phyloP scores from a whole-genome alignment of 225 moss, liverwort and hornwort species.

The Bryum argenteum region DNA sequence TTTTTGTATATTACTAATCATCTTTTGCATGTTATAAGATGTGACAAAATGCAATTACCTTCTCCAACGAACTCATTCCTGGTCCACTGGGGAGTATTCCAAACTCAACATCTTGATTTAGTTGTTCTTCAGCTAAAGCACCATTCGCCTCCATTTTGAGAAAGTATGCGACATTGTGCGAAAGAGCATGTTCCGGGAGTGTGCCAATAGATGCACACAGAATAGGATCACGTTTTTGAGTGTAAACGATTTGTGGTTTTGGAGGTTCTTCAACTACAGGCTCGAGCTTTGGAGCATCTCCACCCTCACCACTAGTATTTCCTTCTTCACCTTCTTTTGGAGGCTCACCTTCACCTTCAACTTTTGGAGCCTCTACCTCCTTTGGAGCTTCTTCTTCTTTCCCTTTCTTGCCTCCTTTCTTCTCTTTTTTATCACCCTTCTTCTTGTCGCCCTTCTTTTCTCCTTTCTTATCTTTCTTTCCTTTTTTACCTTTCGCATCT shows the following conservation, averaged over 20 bases:
- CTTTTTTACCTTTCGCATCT: neutral
- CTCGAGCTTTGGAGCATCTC: neutral
- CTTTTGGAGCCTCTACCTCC: neutral
- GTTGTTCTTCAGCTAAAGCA: slow-evolving; percentile 35
- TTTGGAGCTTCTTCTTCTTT: slow-evolving; percentile 13
- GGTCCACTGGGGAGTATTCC: slow-evolving; percentile 68
- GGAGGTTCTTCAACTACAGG: slow-evolving; percentile 21
- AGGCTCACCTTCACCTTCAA: neutral
- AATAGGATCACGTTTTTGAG: slow-evolving; percentile 33
- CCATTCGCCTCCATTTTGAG: slow-evolving; percentile 45
- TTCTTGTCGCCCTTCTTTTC: slow-evolving; percentile 10
- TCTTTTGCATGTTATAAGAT: fast-evolving
- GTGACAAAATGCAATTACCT: slow-evolving; percentile 30
- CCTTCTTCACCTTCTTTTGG: neutral
- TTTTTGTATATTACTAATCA: no score
- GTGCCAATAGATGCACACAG: slow-evolving; percentile 46
- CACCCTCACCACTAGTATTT: neutral
- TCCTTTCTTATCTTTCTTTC: slow-evolving; percentile 10
- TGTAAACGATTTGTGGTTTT: slow-evolving; percentile 43
- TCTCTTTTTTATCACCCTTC: slow-evolving; percentile 1
- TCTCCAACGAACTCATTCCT: slow-evolving; percentile 63
- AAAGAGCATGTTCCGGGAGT: slow-evolving; percentile 43
- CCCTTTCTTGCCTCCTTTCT: slow-evolving; percentile 22
- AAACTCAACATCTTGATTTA: slow-evolving; percentile 46
- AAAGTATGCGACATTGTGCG: slow-evolving; percentile 51